These are phyloP conservation scores for Fusarium mexicanum DNA, from an alignment of 2,329 filamentous ascomycete genomes.

Conservation along the genomic window DNA sequence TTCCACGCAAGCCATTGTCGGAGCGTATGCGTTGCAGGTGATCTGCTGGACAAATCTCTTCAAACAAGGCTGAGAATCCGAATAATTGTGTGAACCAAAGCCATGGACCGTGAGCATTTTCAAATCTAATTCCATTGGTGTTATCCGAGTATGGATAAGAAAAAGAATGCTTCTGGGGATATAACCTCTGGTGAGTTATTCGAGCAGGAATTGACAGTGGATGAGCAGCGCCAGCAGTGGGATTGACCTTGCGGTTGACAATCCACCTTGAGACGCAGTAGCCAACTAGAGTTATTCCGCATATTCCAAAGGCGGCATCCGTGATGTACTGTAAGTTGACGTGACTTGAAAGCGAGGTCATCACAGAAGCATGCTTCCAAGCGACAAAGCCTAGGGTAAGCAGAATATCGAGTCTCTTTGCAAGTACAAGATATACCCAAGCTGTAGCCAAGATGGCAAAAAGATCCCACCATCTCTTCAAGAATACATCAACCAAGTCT, in stretches of 20 bases:
- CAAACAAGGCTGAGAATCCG: conserved; percentile 60
- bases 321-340: conserved; percentile 5
- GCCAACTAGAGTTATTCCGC: background rate
- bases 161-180: conserved; percentile 75
- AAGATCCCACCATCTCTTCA: background rate
- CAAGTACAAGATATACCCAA: conserved; percentile 32
- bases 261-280: background rate
- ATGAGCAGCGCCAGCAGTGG: conserved; percentile 17
- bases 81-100: conserved; percentile 46
- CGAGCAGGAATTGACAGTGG: conserved; percentile 71
- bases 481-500: conserved; percentile 34
- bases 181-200: conserved; percentile 73
- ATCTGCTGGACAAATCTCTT: conserved; percentile 67
- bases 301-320: background rate
- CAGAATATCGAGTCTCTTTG: conserved; percentile 38
- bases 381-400: conserved; percentile 38
- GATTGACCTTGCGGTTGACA: background rate
- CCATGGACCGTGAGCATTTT: conserved; percentile 41
- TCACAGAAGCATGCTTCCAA: conserved; percentile 25
- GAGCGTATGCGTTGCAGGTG: conserved; percentile 67
- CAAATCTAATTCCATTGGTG: conserved; percentile 66
- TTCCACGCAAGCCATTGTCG: conserved; percentile 66
- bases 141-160: conserved; percentile 72
- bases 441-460: background rate
- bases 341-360: background rate